Percentiles rank a stretch among this genome's conserved stretches.
phyloP scores from a whole-genome alignment of 768 basidiomycete species.

The Termitomyces sp. region DNA sequence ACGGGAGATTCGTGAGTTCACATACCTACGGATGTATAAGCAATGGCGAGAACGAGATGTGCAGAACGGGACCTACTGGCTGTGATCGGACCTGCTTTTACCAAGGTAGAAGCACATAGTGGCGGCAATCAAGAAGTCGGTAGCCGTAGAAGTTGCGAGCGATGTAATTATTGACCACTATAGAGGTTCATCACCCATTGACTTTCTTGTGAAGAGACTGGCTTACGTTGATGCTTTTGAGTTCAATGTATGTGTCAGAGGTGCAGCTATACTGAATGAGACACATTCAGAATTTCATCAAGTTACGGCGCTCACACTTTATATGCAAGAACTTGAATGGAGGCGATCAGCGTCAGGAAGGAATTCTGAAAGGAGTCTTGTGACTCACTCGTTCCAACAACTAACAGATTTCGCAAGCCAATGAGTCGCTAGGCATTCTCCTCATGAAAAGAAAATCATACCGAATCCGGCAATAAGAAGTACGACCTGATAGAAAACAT shows the following conservation, averaged over 20 bases:
- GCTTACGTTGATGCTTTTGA: background rate
- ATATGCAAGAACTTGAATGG: slow-evolving; percentile 28
- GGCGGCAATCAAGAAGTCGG: slow-evolving; percentile 39
- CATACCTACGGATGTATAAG: slow-evolving; percentile 7
- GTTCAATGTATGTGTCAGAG: slow-evolving; percentile 20
- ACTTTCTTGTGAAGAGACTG: background rate
- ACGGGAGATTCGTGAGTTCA: slow-evolving; percentile 29
- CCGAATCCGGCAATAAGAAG: slow-evolving; percentile 37
- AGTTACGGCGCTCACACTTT: slow-evolving; percentile 25
- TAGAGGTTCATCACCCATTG: background rate
- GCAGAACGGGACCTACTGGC: slow-evolving; percentile 7
- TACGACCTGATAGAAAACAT: slow-evolving; percentile 21
- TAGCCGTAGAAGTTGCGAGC: slow-evolving; percentile 36
- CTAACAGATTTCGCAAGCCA: slow-evolving; percentile 11
- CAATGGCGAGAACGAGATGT: background rate
- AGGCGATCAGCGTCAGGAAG: background rate
- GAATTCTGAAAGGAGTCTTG: background rate
- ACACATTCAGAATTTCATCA: background rate
- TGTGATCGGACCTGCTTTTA: slow-evolving; percentile 26
- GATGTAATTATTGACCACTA: slow-evolving; percentile 43
- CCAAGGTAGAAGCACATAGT: slow-evolving; percentile 31
- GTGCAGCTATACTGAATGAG: slow-evolving; percentile 22
- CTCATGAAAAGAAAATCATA: slow-evolving; percentile 14
- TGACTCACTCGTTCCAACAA: slow-evolving; percentile 28
- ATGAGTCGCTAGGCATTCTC: background rate